Evolutionary conservation across 257 asterid genomes (phyloP).

Genomic region (Plantago elongata): DNA sequence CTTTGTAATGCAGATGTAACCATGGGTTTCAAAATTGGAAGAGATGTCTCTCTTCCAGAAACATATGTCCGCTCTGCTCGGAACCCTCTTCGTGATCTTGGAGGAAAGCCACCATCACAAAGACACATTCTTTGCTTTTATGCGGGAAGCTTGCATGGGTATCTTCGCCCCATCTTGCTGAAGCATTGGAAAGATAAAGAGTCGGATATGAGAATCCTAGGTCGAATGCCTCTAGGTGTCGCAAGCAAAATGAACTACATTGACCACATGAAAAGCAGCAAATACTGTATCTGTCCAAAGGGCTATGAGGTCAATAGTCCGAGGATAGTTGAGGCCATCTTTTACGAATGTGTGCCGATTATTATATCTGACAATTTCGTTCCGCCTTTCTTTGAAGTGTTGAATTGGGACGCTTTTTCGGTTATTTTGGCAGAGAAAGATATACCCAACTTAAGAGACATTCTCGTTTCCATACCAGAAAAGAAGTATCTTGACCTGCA

Average conservation of each 20-base stretch:
- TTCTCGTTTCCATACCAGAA: conserved; percentile 57
- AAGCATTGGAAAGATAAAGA: conserved; percentile 63
- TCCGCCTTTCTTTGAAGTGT: conserved; percentile 82
- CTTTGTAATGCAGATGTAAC: conserved; percentile 89
- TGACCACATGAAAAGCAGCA: conserved; percentile 79
- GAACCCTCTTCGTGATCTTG: conserved; percentile 72
- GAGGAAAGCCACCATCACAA: conserved; percentile 73
- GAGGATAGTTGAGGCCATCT: conserved; percentile 78
- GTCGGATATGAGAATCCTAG: conserved; percentile 64
- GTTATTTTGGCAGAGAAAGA: conserved; percentile 70
- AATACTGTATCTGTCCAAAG: conserved; percentile 81
- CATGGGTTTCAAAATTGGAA: conserved; percentile 74
- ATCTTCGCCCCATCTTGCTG: conserved; percentile 71
- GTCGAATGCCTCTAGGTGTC: conserved; percentile 78
- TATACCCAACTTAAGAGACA: conserved; percentile 45
- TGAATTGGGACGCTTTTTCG: conserved; percentile 71
- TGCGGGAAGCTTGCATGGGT: conserved; percentile 82
- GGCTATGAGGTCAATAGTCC: conserved; percentile 96
- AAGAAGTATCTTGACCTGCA: conserved; percentile 65
- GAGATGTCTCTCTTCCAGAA: conserved; percentile 76
- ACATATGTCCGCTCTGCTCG: conserved; percentile 69
- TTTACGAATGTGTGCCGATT: conserved; percentile 85
- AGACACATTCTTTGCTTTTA: conserved; percentile 68
- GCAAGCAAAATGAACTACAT: conserved; percentile 86
- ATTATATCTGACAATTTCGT: conserved; percentile 84